Conservation (phyloP, 306 rosid genomes). For the Lathyrus aphaca region DNA sequence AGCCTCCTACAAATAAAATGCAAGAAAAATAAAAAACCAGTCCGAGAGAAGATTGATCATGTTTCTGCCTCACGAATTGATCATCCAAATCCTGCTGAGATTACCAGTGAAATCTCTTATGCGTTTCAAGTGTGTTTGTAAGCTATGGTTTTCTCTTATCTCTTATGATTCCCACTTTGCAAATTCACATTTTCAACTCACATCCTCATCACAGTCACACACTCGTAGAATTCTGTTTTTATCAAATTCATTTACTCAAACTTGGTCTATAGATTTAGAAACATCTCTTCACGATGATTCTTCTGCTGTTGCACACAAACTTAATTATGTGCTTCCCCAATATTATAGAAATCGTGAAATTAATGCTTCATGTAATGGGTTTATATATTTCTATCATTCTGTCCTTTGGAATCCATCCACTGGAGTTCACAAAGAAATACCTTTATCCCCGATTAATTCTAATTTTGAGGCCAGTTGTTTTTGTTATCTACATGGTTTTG, state of each 20-base stretch:
- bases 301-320: not conserved
- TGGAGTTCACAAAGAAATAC: not conserved
- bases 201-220: not conserved
- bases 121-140: not conserved
- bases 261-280: not conserved
- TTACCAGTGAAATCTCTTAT: constrained; percentile 8
- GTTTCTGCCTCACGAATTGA: not conserved
- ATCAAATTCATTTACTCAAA: not conserved
- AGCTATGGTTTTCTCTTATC: constrained; percentile 14
- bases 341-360: not conserved
- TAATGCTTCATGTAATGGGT: not conserved
- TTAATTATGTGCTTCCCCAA: not conserved
- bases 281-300: not conserved
- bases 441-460: not conserved
- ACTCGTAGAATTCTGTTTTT: not conserved
- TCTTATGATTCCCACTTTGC: not conserved
- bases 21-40: no score
- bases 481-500: constrained; percentile 1
- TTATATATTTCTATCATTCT: not conserved
- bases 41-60: not conserved
- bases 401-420: not conserved
- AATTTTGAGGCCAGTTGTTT: not conserved
- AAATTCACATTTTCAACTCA: not conserved
- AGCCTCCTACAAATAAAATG: no score
- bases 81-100: not conserved